These are phyloP conservation scores for Stemphylium lycopersici DNA, from an alignment of 2,329 filamentous ascomycete genomes.

Conservation along the genomic window DNA sequence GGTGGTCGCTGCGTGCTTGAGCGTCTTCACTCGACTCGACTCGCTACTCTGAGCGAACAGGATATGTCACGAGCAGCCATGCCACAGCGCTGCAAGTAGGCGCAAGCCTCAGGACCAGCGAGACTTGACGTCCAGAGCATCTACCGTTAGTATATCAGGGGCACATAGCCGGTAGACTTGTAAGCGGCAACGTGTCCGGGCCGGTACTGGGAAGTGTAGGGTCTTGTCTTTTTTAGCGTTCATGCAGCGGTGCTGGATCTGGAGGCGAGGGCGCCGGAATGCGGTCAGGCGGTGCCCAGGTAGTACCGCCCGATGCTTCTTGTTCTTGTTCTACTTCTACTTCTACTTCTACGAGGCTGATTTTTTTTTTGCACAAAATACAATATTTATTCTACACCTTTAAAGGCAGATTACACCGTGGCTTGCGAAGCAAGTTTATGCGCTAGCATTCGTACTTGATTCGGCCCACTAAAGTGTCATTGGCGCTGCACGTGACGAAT, in stretches of 20 bases:
- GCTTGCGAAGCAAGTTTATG: conserved; percentile 11
- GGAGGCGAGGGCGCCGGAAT: conserved; percentile 33
- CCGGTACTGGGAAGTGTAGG: conserved; percentile 12
- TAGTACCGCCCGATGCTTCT: conserved; percentile 11
- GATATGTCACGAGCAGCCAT: background rate
- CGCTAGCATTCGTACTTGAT: conserved; percentile 10
- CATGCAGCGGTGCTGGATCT: conserved; percentile 32
- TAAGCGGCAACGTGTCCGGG: conserved; percentile 9
- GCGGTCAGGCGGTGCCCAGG: background rate
- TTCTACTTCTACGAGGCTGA: conserved; percentile 10
- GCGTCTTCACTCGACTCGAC: conserved; percentile 96
- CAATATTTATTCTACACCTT: conserved; percentile 15
- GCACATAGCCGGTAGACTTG: conserved; percentile 15
- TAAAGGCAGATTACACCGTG: conserved; percentile 2
- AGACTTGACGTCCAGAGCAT: conserved; percentile 13
- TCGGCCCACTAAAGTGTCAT: conserved; percentile 7
- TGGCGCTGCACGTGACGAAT: conserved; percentile 16
- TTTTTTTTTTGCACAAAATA: conserved; percentile 31
- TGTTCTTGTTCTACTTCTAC: conserved; percentile 15
- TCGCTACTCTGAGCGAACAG: conserved; percentile 74
- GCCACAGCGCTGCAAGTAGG: background rate
- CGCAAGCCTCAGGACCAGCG: conserved; percentile 11
- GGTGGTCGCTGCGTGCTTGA: conserved; percentile 92
- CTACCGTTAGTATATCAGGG: conserved; percentile 11
- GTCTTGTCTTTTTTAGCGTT: conserved; percentile 35